Conservation (phyloP, 2,329 filamentous ascomycete genomes). For the Pseudocercospora eumusae region DNA sequence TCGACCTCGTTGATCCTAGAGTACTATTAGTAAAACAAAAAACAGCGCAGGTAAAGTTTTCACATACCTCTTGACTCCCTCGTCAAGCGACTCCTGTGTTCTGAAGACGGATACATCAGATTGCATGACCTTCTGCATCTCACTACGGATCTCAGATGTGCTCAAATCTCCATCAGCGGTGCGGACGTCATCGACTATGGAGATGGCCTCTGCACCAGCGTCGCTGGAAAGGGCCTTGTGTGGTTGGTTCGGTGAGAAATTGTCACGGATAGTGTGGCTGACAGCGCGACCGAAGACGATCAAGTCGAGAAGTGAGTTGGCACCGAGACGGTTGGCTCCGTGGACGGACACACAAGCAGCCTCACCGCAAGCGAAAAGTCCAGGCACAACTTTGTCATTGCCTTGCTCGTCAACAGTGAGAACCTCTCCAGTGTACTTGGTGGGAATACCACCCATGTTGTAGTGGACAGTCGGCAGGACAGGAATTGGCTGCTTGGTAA, state of each 20-base stretch:
- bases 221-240: slow-evolving; percentile 80
- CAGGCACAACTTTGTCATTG: slow-evolving; percentile 89
- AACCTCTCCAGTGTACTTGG: slow-evolving; percentile 95
- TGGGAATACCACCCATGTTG: slow-evolving; percentile 99
- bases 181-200: slow-evolving; percentile 80
- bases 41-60: not conserved
- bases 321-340: slow-evolving; percentile 94
- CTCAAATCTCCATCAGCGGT: slow-evolving; percentile 81
- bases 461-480: slow-evolving; percentile 97
- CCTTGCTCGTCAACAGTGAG: slow-evolving; percentile 82
- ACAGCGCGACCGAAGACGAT: slow-evolving; percentile 98
- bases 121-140: slow-evolving; percentile 99
- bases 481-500: slow-evolving; percentile 93
- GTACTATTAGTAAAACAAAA: slow-evolving; percentile 22
- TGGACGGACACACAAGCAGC: slow-evolving; percentile 97
- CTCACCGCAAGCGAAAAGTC: slow-evolving; percentile 95
- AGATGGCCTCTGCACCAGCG: slow-evolving; percentile 83
- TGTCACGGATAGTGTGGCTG: slow-evolving; percentile 94
- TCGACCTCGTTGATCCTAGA: slow-evolving; percentile 76
- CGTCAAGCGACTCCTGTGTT: slow-evolving; percentile 87
- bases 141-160: slow-evolving; percentile 82
- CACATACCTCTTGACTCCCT: slow-evolving; percentile 73
- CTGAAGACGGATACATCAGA: slow-evolving; percentile 95
- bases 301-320: slow-evolving; percentile 96
- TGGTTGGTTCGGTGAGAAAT: slow-evolving; percentile 78